Base-by-base conservation (phyloP, 108 stramenopile species). In the Skeletonema potamos region DNA sequence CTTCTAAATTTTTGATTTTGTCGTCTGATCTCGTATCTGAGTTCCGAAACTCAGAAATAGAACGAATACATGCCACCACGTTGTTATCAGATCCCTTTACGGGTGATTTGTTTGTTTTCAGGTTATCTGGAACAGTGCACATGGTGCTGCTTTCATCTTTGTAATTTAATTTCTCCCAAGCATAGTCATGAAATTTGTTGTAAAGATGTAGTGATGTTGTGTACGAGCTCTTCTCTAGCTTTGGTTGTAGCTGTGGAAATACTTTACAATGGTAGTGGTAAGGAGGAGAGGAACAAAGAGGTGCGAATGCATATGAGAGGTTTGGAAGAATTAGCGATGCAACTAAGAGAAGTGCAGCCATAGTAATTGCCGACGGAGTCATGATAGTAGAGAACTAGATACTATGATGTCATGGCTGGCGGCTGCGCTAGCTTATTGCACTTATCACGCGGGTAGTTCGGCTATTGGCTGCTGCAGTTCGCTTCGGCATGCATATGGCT, bases 131-230 rank as follows among this genome's bases (percentile, higher is more conserved):
- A 20, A 82, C 56, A 22, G 33, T 41, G 26, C 37, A 20, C 20
- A 41, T n/a, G 3, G 34, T 27, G 48, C 48, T 51, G 36, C 13
- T 33, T 27, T 61, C 37, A 0, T 36, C 39, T 0, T 61, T 62
- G 0, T 11, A 20, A 17, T 82, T 36, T 6, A 81, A 46, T 46
- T 63, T 73, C 46, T 70, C 58, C 82, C 76, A 86, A 9, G 82
- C 87, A 63, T 86, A 73, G 18, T 85, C 82, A 13, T 83, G 72
- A 77, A 88, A 91, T 27, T 70, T 64, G 55, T 82, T 73, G 64
- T 87, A 91, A 3, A 63, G 41, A n/a, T 48, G 32, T 46, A 61
- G 22, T 37, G 36, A 37, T 41, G 39, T 41, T 51, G 48, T 48
- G 48, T 48, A 24, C 0, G 18, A 22, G 48, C 48, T 48, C 48